Conservation (phyloP, 2,329 filamentous ascomycete species). For the Ophiostoma tasmaniense region DNA sequence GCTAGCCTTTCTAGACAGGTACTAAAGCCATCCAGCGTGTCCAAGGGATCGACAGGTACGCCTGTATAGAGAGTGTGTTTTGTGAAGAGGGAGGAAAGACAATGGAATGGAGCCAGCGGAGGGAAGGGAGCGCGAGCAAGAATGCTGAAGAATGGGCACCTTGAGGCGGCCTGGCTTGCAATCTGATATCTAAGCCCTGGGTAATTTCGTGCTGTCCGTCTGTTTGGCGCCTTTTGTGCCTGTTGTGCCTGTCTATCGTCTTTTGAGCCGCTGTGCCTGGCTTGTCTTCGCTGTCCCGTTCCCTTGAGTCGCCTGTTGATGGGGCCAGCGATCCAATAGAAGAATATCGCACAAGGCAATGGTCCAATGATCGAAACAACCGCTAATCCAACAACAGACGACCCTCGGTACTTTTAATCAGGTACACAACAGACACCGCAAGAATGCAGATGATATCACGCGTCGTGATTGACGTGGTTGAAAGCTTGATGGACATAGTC, state of each 20-base stretch:
- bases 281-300: background rate
- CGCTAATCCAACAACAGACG: background rate
- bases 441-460: constrained; percentile 4
- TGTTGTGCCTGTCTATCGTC: background rate
- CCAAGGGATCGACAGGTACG: constrained; percentile 3
- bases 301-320: background rate
- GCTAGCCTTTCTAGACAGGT: background rate
- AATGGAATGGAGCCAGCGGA: background rate
- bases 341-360: background rate
- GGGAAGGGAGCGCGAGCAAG: background rate
- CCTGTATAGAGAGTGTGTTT: background rate
- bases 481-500: background rate
- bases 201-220: background rate
- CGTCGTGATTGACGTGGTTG: background rate
- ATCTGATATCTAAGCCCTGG: background rate
- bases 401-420: background rate
- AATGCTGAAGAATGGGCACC: background rate
- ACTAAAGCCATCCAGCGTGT: background rate
- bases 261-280: background rate
- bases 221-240: background rate
- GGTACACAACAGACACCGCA: background rate
- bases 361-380: too few species aligned
- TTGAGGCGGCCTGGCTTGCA: background rate
- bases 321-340: background rate
- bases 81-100: background rate